Percentiles rank a stretch among this genome's conserved stretches.
phyloP scores from a whole-genome alignment of 2,329 filamentous ascomycete species.

The Trichoderma simmonsii region DNA sequence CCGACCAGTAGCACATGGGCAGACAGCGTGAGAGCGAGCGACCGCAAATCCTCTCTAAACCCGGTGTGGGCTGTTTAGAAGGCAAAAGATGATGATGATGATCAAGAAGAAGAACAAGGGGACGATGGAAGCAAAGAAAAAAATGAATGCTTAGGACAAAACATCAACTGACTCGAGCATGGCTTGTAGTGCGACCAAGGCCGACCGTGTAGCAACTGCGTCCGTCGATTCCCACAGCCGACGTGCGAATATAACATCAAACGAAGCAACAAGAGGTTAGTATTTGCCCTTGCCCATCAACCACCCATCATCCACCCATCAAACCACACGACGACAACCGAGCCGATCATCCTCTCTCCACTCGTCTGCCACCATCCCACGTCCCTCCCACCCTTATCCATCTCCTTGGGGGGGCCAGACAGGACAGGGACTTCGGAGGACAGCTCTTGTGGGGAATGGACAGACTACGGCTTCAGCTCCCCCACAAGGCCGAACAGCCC shows the following conservation, averaged over 20 bases:
- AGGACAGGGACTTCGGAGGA: conserved; percentile 14
- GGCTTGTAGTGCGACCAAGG: conserved; percentile 49
- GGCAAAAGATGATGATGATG: not conserved
- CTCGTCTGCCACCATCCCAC: conserved; percentile 1
- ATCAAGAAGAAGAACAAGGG: not conserved
- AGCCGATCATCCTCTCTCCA: not conserved
- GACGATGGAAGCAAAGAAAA: not conserved
- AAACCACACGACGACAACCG: not conserved
- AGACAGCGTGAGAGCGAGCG: not conserved
- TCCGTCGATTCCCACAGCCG: conserved; percentile 50
- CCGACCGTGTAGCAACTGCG: conserved; percentile 53
- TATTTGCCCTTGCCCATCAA: not conserved
- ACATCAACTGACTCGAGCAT: conserved; percentile 12
- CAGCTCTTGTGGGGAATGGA: conserved; percentile 12
- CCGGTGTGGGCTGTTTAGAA: not conserved
- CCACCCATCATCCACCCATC: not conserved
- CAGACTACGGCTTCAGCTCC: conserved; percentile 15
- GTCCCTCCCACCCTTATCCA: not conserved
- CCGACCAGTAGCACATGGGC: not conserved
- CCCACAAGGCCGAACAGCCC: conserved; percentile 4
- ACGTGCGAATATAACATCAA: conserved; percentile 43
- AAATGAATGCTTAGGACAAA: not conserved
- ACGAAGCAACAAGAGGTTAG: conserved; percentile 17
- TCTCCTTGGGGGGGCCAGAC: not conserved
- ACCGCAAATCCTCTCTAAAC: not conserved